phyloP scores from a whole-genome alignment of 768 basidiomycete species.

The Mycena amicta region DNA sequence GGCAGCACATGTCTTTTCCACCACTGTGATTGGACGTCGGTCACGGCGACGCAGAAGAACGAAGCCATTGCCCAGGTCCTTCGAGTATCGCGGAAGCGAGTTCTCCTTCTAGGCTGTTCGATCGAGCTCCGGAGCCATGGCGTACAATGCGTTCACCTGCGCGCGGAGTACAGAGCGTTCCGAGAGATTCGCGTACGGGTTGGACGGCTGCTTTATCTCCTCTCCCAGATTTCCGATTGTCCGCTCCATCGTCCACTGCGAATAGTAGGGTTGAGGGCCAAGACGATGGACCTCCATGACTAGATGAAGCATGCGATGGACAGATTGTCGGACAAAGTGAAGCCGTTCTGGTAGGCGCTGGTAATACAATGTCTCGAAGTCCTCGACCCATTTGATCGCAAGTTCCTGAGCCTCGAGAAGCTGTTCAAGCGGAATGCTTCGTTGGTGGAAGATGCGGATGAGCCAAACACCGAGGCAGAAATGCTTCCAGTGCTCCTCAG shows the following conservation, averaged over 20 bases:
- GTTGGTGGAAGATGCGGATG: conserved; percentile 26
- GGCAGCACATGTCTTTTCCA: background rate
- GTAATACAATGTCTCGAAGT: conserved; percentile 34
- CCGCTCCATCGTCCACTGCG: conserved; percentile 26
- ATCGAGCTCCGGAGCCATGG: conserved; percentile 18
- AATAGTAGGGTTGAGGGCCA: conserved; percentile 2
- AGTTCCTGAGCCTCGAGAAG: conserved; percentile 14
- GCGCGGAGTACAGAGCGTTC: conserved; percentile 22
- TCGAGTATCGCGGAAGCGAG: background rate
- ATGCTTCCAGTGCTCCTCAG: conserved; percentile 25
- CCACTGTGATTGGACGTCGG: background rate
- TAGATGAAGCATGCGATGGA: conserved; percentile 29
- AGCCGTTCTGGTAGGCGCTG: conserved; percentile 21
- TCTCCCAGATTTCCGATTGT: conserved; percentile 28
- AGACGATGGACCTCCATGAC: conserved; percentile 18
- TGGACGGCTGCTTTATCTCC: conserved; percentile 26
- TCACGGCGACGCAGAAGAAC: background rate
- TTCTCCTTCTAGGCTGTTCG: background rate
- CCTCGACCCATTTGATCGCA: conserved; percentile 20
- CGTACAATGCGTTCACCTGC: conserved; percentile 20
- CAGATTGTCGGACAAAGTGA: conserved; percentile 29
- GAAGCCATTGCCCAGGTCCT: background rate
- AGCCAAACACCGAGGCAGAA: conserved; percentile 30
- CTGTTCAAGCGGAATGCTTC: conserved; percentile 3
- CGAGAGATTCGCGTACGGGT: conserved; percentile 31